Base-by-base conservation (phyloP, 257 asterid genomes). In the Forsythia suspensa region DNA sequence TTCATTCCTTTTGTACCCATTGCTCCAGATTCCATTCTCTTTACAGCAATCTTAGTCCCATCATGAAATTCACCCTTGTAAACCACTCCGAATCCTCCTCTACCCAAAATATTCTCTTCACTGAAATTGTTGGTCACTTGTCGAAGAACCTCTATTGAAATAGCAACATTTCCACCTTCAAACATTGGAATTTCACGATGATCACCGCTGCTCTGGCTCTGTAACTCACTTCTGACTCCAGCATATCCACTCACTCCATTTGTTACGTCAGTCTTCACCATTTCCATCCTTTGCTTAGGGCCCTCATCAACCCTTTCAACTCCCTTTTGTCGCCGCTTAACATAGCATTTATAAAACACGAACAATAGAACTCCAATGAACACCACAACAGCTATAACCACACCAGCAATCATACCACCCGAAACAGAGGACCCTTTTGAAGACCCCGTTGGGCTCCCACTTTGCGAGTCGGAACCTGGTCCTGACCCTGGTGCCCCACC, bases 1-100 rank as follows among this genome's bases (percentile, higher is more conserved):
- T 85, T 92, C 96, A 93, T 84, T 16, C 99, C 99, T 85, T 93
- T 95, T 2, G 92, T 89, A 8, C 99, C 97, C 96, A 95, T 89
- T 6, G 89, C 85, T 15, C 93, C 94, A 3, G 98, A 88, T 80
- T 93, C 97, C 99, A 95, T 95, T 80, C 98, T 90, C 88, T 95
- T 95, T 74, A 95, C 98, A 5, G 99, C 99, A 48, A 95, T 93
- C 59, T 89, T 89, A 34, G 98, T 95, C n/a, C 99, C 99, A 70
- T 95, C 99, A 0, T 92, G 94, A 82, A 95, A 82, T 78, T 89
- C 98, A 0, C 99, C 99, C 79, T 89, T 92, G 83, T 95, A 95
- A 67, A 93, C 98, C 3, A 90, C 90, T 12, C 98, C 98, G 68
- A 95, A 95, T 39, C 98, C 99, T 68, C 99, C 98, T 82, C 96